phyloP scores from a whole-genome alignment of 116 monocot species.

The Phalaenopsis hybrid region DNA sequence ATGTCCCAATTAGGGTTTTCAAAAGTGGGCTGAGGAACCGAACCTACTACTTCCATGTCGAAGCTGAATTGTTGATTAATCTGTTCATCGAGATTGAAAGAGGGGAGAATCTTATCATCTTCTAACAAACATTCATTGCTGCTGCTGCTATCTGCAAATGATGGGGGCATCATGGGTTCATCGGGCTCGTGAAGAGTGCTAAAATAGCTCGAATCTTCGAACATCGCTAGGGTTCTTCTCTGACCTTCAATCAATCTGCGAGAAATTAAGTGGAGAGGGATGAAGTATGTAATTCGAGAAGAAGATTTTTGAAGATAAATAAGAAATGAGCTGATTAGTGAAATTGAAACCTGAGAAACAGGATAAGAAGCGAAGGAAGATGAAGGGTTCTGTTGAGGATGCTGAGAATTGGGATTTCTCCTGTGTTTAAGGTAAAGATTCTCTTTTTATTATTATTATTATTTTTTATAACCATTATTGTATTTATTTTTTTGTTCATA shows the following conservation, averaged over 20 bases:
- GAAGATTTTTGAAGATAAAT: neutral
- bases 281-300: neutral
- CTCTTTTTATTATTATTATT: neutral
- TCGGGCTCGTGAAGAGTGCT: neutral
- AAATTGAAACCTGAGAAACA: neutral
- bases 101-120: too few species aligned
- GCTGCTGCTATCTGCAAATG: neutral
- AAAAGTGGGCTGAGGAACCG: too few species aligned
- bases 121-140: slow-evolving; percentile 1
- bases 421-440: too few species aligned
- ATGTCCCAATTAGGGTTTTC: slow-evolving; percentile 8
- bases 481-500: neutral
- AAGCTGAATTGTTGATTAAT: too few species aligned
- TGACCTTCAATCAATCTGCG: neutral
- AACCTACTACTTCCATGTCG: too few species aligned
- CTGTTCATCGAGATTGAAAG: slow-evolving; percentile 10
- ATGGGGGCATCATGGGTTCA: neutral
- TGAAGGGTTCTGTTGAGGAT: neutral
- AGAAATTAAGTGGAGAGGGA: neutral
- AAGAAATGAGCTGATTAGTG: neutral
- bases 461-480: neutral
- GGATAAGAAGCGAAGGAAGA: neutral
- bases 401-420: neutral
- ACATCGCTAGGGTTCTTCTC: neutral
- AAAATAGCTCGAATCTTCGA: neutral